Base-by-base conservation (phyloP, 1,139 yeast genomes). In the Taphrina pruni region DNA sequence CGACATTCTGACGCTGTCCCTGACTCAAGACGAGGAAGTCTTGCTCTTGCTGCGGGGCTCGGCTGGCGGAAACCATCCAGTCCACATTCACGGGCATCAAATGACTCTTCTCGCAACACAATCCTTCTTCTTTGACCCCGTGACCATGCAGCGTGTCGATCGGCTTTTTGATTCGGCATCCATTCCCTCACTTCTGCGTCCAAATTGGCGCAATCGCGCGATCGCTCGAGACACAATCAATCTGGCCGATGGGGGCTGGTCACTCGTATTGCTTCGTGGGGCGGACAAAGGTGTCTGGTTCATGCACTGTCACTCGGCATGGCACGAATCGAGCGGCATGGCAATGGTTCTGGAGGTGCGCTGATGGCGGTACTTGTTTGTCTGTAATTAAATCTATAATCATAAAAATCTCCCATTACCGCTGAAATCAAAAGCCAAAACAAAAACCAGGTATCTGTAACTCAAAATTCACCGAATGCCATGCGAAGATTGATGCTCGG, bases 211-310 rank as follows among this genome's bases (percentile, higher is more conserved):
- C 36, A 85, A 84, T 65, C 69, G 72, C 75, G 91, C 94, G 55
- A 80, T 87, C 84, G 77, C 79, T 69, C 82, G 94, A 77, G 94
- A 89, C 76, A 86, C 90, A 0, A 83, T 86, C n/a, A 82, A 81
- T 73, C 86, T 87, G 45, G 83, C 84, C 72, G 85, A 87, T 46
- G 86, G 86, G 72, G 88, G 90, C 12, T 86, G 86, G 75, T 83
- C 89, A 72, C 78, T 84, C 32, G 73, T 83, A 32, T 80, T 94
- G 75, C 88, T 88, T 78, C 84, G 81, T 74, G 90, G 93, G 50
- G 85, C 87, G 74, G 88, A 88, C 76, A 94, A 94, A 32, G 95
- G 95, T 73, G 88, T 88, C 51, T 89, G 94, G 93, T 84, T 88
- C 75, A 88, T 89, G 86, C 95, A 89, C 77, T 89, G 95, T 79